Conservation (phyloP, 345 rosid genomes). For the Bruguiera parviflora region DNA sequence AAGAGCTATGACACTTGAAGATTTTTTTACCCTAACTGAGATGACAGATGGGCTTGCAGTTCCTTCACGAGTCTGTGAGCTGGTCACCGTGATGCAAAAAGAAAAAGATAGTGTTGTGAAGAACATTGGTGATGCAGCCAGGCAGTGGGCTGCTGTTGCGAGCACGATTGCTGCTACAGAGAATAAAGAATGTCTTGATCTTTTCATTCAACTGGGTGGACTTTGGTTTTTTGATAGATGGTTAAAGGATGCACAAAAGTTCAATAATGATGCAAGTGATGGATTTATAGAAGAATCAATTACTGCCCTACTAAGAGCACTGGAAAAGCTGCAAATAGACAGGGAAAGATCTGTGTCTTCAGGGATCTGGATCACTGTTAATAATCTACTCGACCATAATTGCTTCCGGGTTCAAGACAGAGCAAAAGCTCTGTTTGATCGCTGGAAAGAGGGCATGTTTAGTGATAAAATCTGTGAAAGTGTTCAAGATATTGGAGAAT, state of each 20-base stretch:
- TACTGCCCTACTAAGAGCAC: slow-evolving; percentile 60
- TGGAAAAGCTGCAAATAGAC: slow-evolving; percentile 68
- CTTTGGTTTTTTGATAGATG: slow-evolving; percentile 64
- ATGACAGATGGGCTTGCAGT: slow-evolving; percentile 83
- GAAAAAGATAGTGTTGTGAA: slow-evolving; percentile 61
- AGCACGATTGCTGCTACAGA: slow-evolving; percentile 76
- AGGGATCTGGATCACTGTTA: slow-evolving; percentile 63
- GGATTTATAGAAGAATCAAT: slow-evolving; percentile 66
- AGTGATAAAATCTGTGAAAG: slow-evolving; percentile 27
- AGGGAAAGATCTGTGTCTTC: slow-evolving; percentile 61
- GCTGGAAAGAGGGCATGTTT: slow-evolving; percentile 49
- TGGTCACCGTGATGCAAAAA: slow-evolving; percentile 65
- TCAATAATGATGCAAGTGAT: slow-evolving; percentile 43
- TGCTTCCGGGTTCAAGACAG: slow-evolving; percentile 60
- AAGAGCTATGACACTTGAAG: slow-evolving; percentile 81
- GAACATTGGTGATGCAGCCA: slow-evolving; percentile 65
- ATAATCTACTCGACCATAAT: slow-evolving; percentile 62
- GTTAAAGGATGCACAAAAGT: slow-evolving; percentile 61
- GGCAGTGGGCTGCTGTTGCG: slow-evolving; percentile 91
- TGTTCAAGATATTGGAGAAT: slow-evolving; percentile 29
- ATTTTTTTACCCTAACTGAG: slow-evolving; percentile 83
- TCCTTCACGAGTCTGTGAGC: slow-evolving; percentile 74
- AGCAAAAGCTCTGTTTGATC: slow-evolving; percentile 56
- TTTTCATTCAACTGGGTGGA: slow-evolving; percentile 82
- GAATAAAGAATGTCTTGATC: slow-evolving; percentile 83